phyloP scores from a whole-genome alignment of 768 basidiomycete genomes.

The Podaxis sp. region DNA sequence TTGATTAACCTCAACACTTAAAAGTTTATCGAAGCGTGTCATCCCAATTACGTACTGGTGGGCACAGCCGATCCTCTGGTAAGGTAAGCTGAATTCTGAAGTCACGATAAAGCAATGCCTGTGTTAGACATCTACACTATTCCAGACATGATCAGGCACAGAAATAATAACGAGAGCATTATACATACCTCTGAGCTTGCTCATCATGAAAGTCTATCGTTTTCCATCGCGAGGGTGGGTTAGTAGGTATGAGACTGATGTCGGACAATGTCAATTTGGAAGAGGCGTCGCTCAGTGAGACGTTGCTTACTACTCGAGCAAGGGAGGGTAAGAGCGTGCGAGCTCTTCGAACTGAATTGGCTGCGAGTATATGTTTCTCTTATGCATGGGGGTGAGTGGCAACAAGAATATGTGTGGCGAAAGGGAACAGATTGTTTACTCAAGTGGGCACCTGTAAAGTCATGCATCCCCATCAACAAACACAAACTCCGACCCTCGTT shows the following conservation, averaged over 20 bases:
- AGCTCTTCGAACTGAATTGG: conserved; percentile 11
- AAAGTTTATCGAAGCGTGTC: not conserved
- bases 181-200: conserved; percentile 60
- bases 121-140: conserved; percentile 65
- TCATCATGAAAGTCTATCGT: conserved; percentile 77
- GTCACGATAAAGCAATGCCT: conserved; percentile 73
- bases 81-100: conserved; percentile 63
- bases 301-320: conserved; percentile 3
- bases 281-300: not conserved
- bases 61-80: conserved; percentile 77
- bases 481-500: conserved; percentile 1
- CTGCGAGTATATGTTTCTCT: conserved; percentile 10
- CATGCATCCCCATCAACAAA: conserved; percentile 10
- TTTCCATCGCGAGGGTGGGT: conserved; percentile 11
- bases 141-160: conserved; percentile 7
- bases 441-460: conserved; percentile 10
- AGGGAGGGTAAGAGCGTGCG: conserved; percentile 7
- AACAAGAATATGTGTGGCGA: not conserved
- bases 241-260: conserved; percentile 7
- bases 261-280: not conserved
- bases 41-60: conserved; percentile 62
- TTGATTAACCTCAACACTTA: not conserved
- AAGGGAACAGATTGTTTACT: conserved; percentile 6
- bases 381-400: conserved; percentile 12
- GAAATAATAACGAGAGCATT: not conserved